phyloP scores from a whole-genome alignment of 2,329 filamentous ascomycete species.

The Dactylellina parvicollis region DNA sequence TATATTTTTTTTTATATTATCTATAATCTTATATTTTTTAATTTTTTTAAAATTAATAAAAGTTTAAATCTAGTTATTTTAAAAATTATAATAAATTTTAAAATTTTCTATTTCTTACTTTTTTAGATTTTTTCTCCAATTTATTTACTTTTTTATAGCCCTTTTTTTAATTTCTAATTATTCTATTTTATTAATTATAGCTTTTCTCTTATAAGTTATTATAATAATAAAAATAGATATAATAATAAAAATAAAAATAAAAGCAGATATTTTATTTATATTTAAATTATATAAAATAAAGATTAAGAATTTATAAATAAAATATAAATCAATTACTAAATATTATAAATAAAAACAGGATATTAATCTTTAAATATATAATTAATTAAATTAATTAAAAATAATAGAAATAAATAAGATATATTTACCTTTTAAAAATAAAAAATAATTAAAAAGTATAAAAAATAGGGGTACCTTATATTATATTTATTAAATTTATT shows the following conservation, averaged over 20 bases:
- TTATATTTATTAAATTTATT: too few relatives aligned
- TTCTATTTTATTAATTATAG: background rate
- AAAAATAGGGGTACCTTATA: too few relatives aligned
- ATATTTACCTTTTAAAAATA: too few relatives aligned
- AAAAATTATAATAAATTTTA: background rate
- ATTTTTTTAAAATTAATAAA: conserved; percentile 11
- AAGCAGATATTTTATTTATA: background rate
- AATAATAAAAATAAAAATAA: too few relatives aligned
- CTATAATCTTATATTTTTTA: background rate
- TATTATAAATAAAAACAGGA: too few relatives aligned
- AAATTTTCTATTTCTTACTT: background rate
- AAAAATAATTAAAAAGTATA: too few relatives aligned
- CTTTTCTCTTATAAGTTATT: background rate
- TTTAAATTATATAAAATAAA: background rate
- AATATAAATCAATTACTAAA: too few relatives aligned
- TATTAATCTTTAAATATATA: too few relatives aligned
- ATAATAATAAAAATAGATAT: too few relatives aligned
- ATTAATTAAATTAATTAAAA: too few relatives aligned
- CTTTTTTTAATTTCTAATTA: background rate
- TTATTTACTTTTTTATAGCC: background rate
- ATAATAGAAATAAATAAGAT: too few relatives aligned
- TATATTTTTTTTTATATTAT: conserved; percentile 6
- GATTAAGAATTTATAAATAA: too few relatives aligned
- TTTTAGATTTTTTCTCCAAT: background rate
- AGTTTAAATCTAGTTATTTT: conserved; percentile 5